Base-by-base conservation (phyloP, 2,329 filamentous ascomycete genomes). In the Fusarium napiforme region DNA sequence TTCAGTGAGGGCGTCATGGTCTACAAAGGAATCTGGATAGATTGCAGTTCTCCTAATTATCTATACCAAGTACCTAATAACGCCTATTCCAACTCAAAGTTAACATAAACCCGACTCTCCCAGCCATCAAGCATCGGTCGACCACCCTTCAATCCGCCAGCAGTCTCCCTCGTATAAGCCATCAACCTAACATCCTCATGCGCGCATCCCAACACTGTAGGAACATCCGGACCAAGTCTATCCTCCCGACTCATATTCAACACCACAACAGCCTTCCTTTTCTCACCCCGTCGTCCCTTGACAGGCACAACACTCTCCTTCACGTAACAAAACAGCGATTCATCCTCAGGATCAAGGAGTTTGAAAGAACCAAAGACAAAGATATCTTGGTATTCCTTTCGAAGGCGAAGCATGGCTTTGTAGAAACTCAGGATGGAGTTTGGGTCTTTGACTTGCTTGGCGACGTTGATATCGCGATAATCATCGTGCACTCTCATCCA, bases 401-500 rank as follows among this genome's bases (percentile, higher is more conserved):
- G 83, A 36, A 90, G 76, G 55, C 72, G 77, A 39, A 93, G 78
- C 39, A 84, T 84, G 34, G 81, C 80, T 77, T 87, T 88, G 83
- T 91, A 93, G 78, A 91, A 93, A 30, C 84, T 85, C 10, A 91
- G 80, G 2, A 92, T 86, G 0, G 86, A 88, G 4, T 83, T 77
- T 1, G 77, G 76, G n/a, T 88, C 85, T 0, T 75, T 69, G 4
- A 75, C 69, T 75, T 91, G 88, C 5, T 78, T 78, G 0, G 83
- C 84, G 4, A 87, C 90, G 65, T 93, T 93, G 76, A 91, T 84
- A 4, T 82, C 77, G 5, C 74, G 74, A 74, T 88, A 91, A 36
- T 87, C 84, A 26, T 91, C 88, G 73, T 93, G 90, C 3, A 91
- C 87, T 4, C 88, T 84, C 89, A 93, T 93, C 92, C 92, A 93